A percentile compares a stretch with the other conserved stretches of the same genome.
Conservation (phyloP, 2,329 filamentous ascomycete species). For the Pseudogymnoascus sp. region DNA sequence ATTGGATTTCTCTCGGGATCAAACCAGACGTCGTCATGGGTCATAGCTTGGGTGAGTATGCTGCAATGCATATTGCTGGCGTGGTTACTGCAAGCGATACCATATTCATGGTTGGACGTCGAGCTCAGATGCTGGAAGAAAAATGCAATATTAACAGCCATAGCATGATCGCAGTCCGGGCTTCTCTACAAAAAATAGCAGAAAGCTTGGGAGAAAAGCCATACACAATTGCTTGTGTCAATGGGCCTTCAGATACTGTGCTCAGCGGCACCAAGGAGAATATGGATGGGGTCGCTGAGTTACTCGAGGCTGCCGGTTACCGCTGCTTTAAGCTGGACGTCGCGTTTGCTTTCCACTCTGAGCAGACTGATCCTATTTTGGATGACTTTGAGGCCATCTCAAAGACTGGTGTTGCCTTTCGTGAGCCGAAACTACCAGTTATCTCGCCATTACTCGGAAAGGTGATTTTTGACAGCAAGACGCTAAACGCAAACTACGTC, state of each 20-base stretch:
- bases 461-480: constrained; percentile 48
- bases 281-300: constrained; percentile 42
- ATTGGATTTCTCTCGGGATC: constrained; percentile 50
- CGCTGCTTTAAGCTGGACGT: constrained; percentile 55
- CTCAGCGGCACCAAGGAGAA: constrained; percentile 51
- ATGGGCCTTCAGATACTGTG: constrained; percentile 67
- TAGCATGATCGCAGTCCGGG: constrained; percentile 52
- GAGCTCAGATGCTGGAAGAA: constrained; percentile 57
- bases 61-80: constrained; percentile 61
- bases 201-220: constrained; percentile 40
- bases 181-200: constrained; percentile 40
- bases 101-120: constrained; percentile 61
- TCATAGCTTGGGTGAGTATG: constrained; percentile 65
- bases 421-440: constrained; percentile 49
- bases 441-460: constrained; percentile 60
- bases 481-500: constrained; percentile 56
- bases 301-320: constrained; percentile 44
- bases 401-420: constrained; percentile 43
- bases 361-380: constrained; percentile 56
- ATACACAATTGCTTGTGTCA: constrained; percentile 57
- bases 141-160: constrained; percentile 62
- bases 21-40: constrained; percentile 48
- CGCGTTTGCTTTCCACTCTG: constrained; percentile 59
- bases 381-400: constrained; percentile 50
- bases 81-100: constrained; percentile 64